Conservation (phyloP, 164 flowering plant species). For the Cinnamomum chago region DNA sequence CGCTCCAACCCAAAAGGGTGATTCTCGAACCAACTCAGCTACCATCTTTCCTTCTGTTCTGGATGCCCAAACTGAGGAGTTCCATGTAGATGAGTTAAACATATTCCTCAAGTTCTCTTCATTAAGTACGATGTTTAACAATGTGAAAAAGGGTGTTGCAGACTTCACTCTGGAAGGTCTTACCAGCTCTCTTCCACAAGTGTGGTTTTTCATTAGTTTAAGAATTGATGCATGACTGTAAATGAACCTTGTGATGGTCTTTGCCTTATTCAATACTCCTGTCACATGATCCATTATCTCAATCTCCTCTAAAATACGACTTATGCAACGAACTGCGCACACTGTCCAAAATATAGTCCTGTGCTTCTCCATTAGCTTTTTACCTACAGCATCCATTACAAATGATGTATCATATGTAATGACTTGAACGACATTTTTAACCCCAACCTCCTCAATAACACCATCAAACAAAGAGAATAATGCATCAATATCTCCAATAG, state of each 20-base stretch:
- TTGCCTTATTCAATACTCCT: conserved; percentile 34
- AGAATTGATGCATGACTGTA: conserved; percentile 28
- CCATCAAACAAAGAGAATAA: conserved; percentile 31
- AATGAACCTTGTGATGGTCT: conserved; percentile 43
- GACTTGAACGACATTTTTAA: conserved; percentile 56
- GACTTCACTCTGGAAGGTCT: conserved; percentile 28
- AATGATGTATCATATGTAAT: conserved; percentile 32
- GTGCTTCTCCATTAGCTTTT: conserved; percentile 31
- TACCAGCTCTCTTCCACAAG: conserved; percentile 26
- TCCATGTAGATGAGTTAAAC: conserved; percentile 47
- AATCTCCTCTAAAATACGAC: conserved; percentile 52
- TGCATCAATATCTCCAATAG: conserved; percentile 25
- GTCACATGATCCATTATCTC: conserved; percentile 17
- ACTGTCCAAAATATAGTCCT: conserved; percentile 46
- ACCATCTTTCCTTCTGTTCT: conserved; percentile 35
- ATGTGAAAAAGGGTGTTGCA: conserved; percentile 35
- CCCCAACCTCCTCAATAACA: conserved; percentile 52
- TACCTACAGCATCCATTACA: conserved; percentile 39
- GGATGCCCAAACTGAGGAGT: conserved; percentile 29
- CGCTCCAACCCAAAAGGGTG: conserved; percentile 46
- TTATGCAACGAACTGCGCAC: conserved; percentile 53
- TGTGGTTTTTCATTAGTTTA: conserved; percentile 31
- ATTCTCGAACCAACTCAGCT: conserved; percentile 32
- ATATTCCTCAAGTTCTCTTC: conserved; percentile 34
- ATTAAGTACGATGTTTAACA: conserved; percentile 41